These are phyloP conservation scores for Platismatia glauca DNA, from an alignment of 495 filamentous ascomycete species.

Conservation along the genomic window DNA sequence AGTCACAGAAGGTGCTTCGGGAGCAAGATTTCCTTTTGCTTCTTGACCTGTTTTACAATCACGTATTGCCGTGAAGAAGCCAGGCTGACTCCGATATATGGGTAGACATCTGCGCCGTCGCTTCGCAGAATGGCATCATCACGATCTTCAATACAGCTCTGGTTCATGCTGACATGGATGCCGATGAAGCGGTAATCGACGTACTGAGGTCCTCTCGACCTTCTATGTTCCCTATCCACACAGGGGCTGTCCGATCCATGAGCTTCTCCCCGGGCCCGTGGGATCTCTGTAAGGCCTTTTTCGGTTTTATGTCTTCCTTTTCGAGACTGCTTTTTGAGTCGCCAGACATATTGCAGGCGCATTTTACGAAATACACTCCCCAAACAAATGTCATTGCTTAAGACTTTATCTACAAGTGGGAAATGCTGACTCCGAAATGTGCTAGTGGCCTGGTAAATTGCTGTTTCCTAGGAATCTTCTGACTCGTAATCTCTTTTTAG, in stretches of 20 bases:
- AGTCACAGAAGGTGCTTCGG: neutral
- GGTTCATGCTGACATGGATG: conserved; percentile 33
- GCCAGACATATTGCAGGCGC: too few relatives aligned
- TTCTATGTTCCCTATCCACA: conserved; percentile 26
- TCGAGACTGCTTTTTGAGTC: too few relatives aligned
- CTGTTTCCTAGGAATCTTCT: too few relatives aligned
- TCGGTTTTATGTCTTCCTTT: neutral
- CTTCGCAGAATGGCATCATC: conserved; percentile 62
- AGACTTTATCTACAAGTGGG: too few relatives aligned
- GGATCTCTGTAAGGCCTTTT: too few relatives aligned
- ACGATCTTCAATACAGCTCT: conserved; percentile 54
- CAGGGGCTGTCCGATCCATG: conserved; percentile 83
- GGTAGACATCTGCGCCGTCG: conserved; percentile 51
- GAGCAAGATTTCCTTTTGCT: neutral
- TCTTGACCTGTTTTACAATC: neutral
- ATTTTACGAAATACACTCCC: too few relatives aligned
- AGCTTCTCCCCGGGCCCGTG: conserved; percentile 80
- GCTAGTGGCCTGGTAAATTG: too few relatives aligned
- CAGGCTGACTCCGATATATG: neutral
- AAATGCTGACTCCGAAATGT: too few relatives aligned
- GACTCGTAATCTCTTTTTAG: too few relatives aligned
- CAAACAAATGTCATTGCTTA: too few relatives aligned
- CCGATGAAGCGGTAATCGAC: conserved; percentile 35
- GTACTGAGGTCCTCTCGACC: conserved; percentile 36
- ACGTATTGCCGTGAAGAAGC: neutral